Base-by-base conservation (phyloP, 208 protist species). In the Porcisia hertigi region DNA sequence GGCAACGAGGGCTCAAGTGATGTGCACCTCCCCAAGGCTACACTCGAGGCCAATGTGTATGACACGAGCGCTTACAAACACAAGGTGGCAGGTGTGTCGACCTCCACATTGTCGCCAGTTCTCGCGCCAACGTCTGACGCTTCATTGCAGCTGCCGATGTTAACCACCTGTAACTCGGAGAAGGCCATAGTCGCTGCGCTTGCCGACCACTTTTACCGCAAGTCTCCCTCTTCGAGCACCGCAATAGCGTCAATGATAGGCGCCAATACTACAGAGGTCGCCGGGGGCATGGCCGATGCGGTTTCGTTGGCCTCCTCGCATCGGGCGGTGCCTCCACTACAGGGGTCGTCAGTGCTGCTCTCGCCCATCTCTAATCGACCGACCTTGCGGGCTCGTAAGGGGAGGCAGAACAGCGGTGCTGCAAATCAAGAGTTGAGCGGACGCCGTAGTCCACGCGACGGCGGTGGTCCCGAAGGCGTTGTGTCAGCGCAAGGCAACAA, bases 141-240 rank as follows among this genome's bases (percentile, higher is more conserved):
- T 11, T 30, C 77, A 47, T 39, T 82, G 65, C 77, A 82, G 72
- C 67, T 82, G 55, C 77, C 77, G 25, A 76, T 69, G 72, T 75
- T 82, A 23, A 34, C 64, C 8, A 25, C 25, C 66, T 11, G 30
- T 54, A 71, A 58, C 66, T 53, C 66, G 45, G 66, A 71, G 45
- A 49, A 30, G 45, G 45, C 47, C 43, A 9, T 55, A n/a, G 25
- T 20, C 39, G 45, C 45, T 23, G 47, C 49, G 25, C 41, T 58
- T 23, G 39, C 66, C 47, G 66, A 71, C 43, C 41, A 57, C 30
- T 49, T 71, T 23, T 11, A 71, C 39, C 66, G 30, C 14, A 20
- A 23, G 45, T 20, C 66, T n/a, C 16, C 64, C 64, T 69, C 64
- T 45, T 69, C 64, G 64, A 53, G 41, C 64, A 1, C n/a, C 34